These are phyloP conservation scores for Pythium volutum DNA, from an alignment of 352 stramenopile species.

Conservation along the genomic window DNA sequence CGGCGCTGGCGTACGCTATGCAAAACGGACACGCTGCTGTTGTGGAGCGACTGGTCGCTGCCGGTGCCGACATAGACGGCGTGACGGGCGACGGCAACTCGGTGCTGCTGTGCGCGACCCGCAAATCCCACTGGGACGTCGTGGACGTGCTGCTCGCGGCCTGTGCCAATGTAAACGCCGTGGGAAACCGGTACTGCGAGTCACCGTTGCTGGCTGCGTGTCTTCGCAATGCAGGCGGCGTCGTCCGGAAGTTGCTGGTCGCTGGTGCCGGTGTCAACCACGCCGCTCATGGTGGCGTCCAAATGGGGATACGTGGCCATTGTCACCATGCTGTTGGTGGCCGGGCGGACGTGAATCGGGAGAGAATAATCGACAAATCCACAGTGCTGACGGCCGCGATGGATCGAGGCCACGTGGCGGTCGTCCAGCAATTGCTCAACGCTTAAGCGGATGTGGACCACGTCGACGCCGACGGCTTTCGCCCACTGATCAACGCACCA, in stretches of 20 bases:
- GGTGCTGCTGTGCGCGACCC: background rate
- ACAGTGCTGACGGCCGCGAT: background rate
- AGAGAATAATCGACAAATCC: background rate
- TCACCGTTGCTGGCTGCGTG: background rate
- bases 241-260: slow-evolving; percentile 16
- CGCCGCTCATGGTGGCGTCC: slow-evolving; percentile 28
- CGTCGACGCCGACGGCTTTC: too few relatives aligned
- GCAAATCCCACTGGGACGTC: background rate
- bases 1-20: background rate
- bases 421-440: background rate
- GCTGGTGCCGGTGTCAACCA: slow-evolving; percentile 23
- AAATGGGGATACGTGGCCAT: slow-evolving; percentile 21
- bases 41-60: background rate
- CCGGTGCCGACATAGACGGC: background rate
- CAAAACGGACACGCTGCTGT: background rate
- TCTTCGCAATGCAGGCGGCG: background rate
- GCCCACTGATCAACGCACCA: too few relatives aligned
- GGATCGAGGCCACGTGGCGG: background rate
- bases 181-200: background rate
- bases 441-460: too few relatives aligned
- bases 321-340: background rate
- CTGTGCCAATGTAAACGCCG: background rate
- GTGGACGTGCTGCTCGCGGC: background rate
- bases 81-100: background rate
- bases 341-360: background rate